A percentile compares a stretch with the other conserved stretches of the same genome.
Evolutionary conservation across 1,284 basidiomycete genomes (phyloP).

Genomic region (Rhizoctonia solani): DNA sequence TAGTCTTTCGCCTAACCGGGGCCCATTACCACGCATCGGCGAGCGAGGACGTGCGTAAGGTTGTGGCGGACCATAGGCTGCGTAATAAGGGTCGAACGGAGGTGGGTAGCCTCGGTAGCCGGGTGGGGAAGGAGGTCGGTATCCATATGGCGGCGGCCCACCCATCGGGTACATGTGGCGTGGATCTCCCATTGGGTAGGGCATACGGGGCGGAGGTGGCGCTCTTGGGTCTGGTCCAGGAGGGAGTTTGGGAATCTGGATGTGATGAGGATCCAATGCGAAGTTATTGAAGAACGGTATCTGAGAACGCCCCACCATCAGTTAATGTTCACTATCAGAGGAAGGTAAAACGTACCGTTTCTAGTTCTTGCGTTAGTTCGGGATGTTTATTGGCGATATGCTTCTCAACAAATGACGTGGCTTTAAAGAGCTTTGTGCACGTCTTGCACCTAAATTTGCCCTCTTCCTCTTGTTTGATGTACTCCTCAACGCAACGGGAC

Average conservation of each 20-base stretch:
- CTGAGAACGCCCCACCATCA: constrained; percentile 48
- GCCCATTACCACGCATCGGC: constrained; percentile 37
- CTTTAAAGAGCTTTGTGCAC: constrained; percentile 94
- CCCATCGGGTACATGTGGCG: constrained; percentile 31
- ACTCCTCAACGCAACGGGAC: constrained; percentile 71
- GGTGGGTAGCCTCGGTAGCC: constrained; percentile 30
- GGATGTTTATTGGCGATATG: constrained; percentile 88
- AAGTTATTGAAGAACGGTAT: constrained; percentile 91
- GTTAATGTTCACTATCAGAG: not conserved
- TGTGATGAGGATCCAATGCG: constrained; percentile 87
- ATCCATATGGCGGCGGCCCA: constrained; percentile 32
- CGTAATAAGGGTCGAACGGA: constrained; percentile 27
- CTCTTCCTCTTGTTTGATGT: constrained; percentile 92
- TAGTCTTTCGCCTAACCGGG: constrained; percentile 74
- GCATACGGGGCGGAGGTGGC: constrained; percentile 12
- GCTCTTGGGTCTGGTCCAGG: constrained; percentile 38
- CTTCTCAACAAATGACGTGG: constrained; percentile 93
- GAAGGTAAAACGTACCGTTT: constrained; percentile 58
- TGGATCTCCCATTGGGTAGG: constrained; percentile 24
- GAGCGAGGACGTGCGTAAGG: constrained; percentile 34
- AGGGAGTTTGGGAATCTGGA: constrained; percentile 80
- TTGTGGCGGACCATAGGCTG: constrained; percentile 27
- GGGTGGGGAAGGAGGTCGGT: constrained; percentile 44
- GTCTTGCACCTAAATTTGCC: constrained; percentile 94
- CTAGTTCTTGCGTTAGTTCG: constrained; percentile 75